Evolutionary conservation across 2,329 filamentous ascomycete genomes (phyloP), one percentile per base, ranked within the genome.

Genomic region (Oidium heveae): DNA sequence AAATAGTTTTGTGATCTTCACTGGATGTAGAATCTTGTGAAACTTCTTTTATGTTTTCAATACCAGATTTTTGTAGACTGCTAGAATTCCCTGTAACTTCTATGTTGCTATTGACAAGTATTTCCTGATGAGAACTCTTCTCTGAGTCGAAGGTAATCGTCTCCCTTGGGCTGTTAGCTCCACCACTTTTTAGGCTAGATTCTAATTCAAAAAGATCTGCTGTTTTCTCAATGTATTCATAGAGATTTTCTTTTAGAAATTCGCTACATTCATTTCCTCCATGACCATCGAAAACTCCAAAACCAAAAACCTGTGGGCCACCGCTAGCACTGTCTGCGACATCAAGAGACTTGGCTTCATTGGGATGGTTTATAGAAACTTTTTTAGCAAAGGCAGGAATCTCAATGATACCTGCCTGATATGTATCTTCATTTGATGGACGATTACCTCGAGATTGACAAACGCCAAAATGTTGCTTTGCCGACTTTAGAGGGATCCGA

Each of bases 301-400:
- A 98, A 67, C 96, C 98, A 68, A 98, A 98, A 36, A 96, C 82
- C 65, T 96, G 89, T 1, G 89, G 89, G 64, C 96, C 89, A 2
- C 89, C 89, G 58, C 78, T 84, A 1, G 84, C 78, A 59, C 81
- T 84, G 56, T 85, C 84, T 6, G 86, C 85, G 58, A 71, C 75
- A 24, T 54, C 53, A 3, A 39, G 39, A 33, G 57, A 58, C 22
- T 55, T 55, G 10, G 58, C 56, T 18, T 52, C 57, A 16, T 63
- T 52, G 54, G 59, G 65, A 46, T 75, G 61, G 61, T 74, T 80
- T 57, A 85, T 74, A 13, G 89, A 88, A 4, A 79, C 77, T 39
- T 85, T 75, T 67, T 83, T 88, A 5, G 91, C 87, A 68, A 98
- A 98, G 0, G 91, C 86, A 0, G 91, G 91, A 54, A 98, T 74